Conservation (phyloP, 2,329 filamentous ascomycete species). For the Colletotrichum sp. region DNA sequence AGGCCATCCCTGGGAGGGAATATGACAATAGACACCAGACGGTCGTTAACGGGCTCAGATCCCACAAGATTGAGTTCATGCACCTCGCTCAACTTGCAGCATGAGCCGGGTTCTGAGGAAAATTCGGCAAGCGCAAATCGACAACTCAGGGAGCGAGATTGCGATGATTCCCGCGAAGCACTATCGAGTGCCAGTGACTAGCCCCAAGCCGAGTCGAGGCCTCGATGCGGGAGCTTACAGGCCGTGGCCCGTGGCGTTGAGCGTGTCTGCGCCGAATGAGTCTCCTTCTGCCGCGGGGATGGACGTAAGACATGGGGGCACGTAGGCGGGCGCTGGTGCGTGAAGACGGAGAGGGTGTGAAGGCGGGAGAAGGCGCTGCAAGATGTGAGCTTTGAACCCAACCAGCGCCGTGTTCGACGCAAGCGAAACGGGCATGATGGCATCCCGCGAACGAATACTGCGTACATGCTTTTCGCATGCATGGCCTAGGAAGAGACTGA, state of each 20-base stretch:
- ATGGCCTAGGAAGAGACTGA: neutral
- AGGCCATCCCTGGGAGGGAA: neutral
- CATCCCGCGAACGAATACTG: neutral
- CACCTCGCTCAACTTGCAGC: neutral
- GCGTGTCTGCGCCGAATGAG: neutral
- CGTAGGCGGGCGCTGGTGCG: neutral
- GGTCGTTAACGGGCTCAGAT: neutral
- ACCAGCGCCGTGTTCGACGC: neutral
- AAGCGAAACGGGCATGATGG: neutral
- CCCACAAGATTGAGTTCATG: conserved; percentile 1
- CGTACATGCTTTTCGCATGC: neutral
- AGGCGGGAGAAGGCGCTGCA: neutral
- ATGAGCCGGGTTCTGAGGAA: neutral
- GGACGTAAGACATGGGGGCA: neutral
- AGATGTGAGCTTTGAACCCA: neutral
- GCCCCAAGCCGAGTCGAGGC: neutral
- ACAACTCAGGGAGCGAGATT: neutral
- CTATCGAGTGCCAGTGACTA: neutral
- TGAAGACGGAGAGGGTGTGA: neutral
- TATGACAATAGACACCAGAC: neutral
- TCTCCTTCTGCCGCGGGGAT: neutral
- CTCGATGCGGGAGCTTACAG: neutral
- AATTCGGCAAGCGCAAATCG: neutral
- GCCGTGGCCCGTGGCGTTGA: neutral
- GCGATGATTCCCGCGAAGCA: neutral